A percentile compares a stretch with the other conserved stretches of the same genome.
These are phyloP conservation scores for Tephrocybe sp. DNA, from an alignment of 768 basidiomycete species.

Conservation along the genomic window DNA sequence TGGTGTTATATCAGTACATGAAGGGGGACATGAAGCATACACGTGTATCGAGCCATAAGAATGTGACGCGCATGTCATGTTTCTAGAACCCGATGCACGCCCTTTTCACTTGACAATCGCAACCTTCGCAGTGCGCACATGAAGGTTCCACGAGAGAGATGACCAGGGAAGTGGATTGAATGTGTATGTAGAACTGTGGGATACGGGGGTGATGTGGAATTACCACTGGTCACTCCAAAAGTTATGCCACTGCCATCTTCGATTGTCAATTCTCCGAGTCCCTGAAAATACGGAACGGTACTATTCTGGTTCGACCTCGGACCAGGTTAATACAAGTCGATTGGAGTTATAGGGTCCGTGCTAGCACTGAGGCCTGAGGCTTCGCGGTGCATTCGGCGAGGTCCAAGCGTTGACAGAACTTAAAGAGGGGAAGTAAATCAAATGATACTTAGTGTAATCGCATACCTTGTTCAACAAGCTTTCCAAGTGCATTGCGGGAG, in stretches of 20 bases:
- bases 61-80: conserved; percentile 6
- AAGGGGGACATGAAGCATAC: conserved; percentile 35
- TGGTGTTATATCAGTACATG: conserved; percentile 21
- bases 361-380: no score
- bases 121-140: no score
- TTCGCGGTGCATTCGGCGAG: no score
- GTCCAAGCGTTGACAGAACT: no score
- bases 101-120: background rate
- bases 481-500: no score
- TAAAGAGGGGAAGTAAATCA: no score
- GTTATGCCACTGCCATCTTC: no score
- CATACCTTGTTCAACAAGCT: no score
- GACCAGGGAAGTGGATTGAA: background rate
- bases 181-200: background rate
- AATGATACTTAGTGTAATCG: no score
- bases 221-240: no score
- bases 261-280: background rate
- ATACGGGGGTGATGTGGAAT: background rate
- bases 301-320: background rate
- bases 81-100: conserved; percentile 12
- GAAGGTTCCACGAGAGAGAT: background rate
- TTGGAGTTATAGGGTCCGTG: background rate
- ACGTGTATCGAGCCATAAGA: conserved; percentile 27
- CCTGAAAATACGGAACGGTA: background rate
- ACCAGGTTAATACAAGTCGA: background rate